Base-by-base conservation (phyloP, 73 alveolate genomes). In the Uronychia binucleata region DNA sequence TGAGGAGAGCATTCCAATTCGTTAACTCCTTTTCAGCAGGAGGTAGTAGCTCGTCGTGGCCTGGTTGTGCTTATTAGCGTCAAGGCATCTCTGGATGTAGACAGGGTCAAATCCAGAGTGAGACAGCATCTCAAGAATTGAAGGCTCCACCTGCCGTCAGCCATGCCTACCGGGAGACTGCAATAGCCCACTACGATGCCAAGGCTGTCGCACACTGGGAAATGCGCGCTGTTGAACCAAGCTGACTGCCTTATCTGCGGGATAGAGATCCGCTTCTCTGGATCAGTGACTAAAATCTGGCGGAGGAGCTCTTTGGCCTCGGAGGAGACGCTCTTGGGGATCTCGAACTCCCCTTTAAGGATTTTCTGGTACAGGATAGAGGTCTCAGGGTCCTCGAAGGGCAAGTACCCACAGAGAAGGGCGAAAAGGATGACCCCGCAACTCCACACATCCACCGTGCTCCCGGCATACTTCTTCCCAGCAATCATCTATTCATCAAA, bases 401-500 rank as follows among this genome's bases (percentile, higher is more conserved):
- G 98, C 57, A 94, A 79, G 81, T 91, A 91, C 0, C 98, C 97
- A 0, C 93, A 94, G 59, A 94, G 82, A 87, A 89, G 88, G 57
- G 96, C 92, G 87, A 86, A 94, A n/a, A 94, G 83, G 1, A 94
- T 96, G 77, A 94, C 97, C 0, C 98, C 98, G 59, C 95, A 86
- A 80, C 96, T 87, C 98, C 98, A 94, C 32, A 94, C 74, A 92
- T 94, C 98, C 28, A 94, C 91, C 81, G 81, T 86, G 33, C 75
- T 81, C 27, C 98, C 98, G 33, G 80, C 88, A 87, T 92, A 94
- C 31, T 84, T 87, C 89, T 94, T 94, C 0, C 97, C 97, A 11
- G 92, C 85, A 27, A 94, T 90, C 92, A 94, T 85, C 76, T 94
- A n/a, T 25, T 58, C 1, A 30, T 81, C 91, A 28, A 85, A 77